phyloP scores from a whole-genome alignment of 495 filamentous ascomycete genomes.

The Geopyxis carbonaria region DNA sequence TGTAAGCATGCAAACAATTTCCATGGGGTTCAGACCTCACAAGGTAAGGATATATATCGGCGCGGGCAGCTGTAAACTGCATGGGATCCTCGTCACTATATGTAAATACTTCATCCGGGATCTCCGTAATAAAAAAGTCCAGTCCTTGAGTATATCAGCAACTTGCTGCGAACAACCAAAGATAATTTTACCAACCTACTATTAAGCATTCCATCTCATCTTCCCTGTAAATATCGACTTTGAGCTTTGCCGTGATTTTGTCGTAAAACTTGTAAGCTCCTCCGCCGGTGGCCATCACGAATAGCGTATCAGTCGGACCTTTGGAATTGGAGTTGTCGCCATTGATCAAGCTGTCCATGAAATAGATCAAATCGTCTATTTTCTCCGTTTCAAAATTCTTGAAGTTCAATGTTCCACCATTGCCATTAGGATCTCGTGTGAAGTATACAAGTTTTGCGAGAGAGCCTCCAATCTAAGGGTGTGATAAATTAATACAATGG shows the following conservation, averaged over 20 bases:
- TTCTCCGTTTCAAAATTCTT: constrained; percentile 86
- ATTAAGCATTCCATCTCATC: constrained; percentile 99
- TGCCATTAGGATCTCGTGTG: constrained; percentile 64
- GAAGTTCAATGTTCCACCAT: constrained; percentile 84
- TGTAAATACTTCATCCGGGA: constrained; percentile 89
- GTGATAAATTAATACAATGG: constrained; percentile 3
- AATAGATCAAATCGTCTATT: constrained; percentile 79
- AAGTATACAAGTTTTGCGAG: constrained; percentile 96
- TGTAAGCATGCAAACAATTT: neutral
- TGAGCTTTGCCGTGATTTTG: constrained; percentile 58
- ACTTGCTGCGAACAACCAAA: neutral
- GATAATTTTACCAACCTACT: constrained; percentile 42
- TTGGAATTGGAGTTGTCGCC: constrained; percentile 36
- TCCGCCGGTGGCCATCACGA: constrained; percentile 86
- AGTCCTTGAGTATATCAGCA: constrained; percentile 40
- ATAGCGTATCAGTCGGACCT: constrained; percentile 37
- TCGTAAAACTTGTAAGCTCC: constrained; percentile 95
- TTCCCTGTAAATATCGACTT: constrained; percentile 74
- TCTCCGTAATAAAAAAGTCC: constrained; percentile 97
- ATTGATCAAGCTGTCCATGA: constrained; percentile 59
- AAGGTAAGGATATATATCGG: constrained; percentile 84
- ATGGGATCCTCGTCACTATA: constrained; percentile 78
- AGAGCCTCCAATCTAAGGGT: constrained; percentile 70
- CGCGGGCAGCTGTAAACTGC: constrained; percentile 54
- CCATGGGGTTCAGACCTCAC: no score